Evolutionary conservation across 208 protist species (phyloP).

Genomic region (Leishmania tropica): DNA sequence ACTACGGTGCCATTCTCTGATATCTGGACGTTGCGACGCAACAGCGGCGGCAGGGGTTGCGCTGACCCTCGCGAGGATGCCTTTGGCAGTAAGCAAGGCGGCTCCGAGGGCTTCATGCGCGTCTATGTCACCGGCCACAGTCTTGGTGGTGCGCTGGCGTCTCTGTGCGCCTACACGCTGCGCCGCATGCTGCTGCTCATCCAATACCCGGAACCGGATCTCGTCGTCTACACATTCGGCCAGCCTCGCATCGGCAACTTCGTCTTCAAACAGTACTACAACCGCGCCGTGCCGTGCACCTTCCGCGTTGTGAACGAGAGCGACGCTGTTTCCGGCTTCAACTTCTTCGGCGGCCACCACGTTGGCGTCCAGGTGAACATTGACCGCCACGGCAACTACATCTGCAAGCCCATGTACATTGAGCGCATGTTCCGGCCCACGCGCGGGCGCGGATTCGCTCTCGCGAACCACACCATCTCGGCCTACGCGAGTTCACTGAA

Average conservation of each 20-base stretch:
- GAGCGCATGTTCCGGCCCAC: slow-evolving; percentile 72
- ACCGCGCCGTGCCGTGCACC: slow-evolving; percentile 70
- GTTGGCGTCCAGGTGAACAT: slow-evolving; percentile 83
- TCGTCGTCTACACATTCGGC: slow-evolving; percentile 86
- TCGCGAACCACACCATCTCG: slow-evolving; percentile 55
- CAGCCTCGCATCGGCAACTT: slow-evolving; percentile 79
- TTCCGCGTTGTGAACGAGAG: slow-evolving; percentile 90
- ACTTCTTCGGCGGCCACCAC: slow-evolving; percentile 60
- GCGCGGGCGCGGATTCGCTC: slow-evolving; percentile 40
- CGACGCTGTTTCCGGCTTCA: slow-evolving; percentile 74
- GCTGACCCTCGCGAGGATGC: neutral
- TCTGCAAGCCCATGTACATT: slow-evolving; percentile 84
- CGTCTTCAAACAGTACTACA: slow-evolving; percentile 73
- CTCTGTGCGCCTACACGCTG: slow-evolving; percentile 79
- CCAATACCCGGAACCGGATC: slow-evolving; percentile 52
- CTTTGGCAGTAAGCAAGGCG: neutral
- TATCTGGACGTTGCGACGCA: slow-evolving; percentile 6
- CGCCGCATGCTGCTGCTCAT: slow-evolving; percentile 55
- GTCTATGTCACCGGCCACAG: slow-evolving; percentile 85
- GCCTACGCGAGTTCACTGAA: slow-evolving; percentile 76
- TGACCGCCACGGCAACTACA: slow-evolving; percentile 76
- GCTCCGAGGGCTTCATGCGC: slow-evolving; percentile 22
- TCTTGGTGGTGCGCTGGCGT: slow-evolving; percentile 78
- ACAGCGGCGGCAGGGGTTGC: neutral
- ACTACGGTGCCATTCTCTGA: slow-evolving; percentile 17